These are phyloP conservation scores for Platismatia glauca DNA, from an alignment of 495 filamentous ascomycete genomes.

Conservation along the genomic window DNA sequence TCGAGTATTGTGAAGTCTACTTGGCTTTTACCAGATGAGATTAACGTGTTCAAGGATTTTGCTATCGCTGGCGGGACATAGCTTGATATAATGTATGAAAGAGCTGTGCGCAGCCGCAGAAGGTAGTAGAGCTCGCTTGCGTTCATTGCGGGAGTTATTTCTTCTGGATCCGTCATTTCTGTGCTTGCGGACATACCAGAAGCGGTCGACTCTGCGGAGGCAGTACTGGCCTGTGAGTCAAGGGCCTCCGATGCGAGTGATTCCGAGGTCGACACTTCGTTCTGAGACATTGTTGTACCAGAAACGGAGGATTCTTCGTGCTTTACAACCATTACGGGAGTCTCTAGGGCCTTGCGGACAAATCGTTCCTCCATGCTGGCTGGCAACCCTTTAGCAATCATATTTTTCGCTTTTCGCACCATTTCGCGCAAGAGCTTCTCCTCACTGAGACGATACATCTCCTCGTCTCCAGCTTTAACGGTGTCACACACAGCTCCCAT, in stretches of 20 bases:
- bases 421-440: conserved; percentile 60
- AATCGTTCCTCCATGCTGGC: conserved; percentile 80
- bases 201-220: conserved; percentile 36
- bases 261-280: conserved; percentile 29
- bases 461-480: conserved; percentile 72
- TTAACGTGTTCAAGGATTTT: conserved; percentile 37
- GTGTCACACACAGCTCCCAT: conserved; percentile 65
- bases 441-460: conserved; percentile 67
- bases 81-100: conserved; percentile 64
- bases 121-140: conserved; percentile 47
- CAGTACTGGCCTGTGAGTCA: conserved; percentile 29
- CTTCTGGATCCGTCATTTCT: conserved; percentile 27
- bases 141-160: conserved; percentile 24
- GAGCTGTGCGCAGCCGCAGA: conserved; percentile 62
- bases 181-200: conserved; percentile 29
- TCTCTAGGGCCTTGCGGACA: conserved; percentile 62
- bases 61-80: conserved; percentile 55
- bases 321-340: conserved; percentile 58
- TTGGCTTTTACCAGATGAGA: conserved; percentile 37
- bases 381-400: conserved; percentile 58
- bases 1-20: conserved; percentile 64
- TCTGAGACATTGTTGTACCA: conserved; percentile 9
- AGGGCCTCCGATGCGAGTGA: conserved; percentile 34
- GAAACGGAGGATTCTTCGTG: conserved; percentile 33
- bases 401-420: conserved; percentile 59